These are phyloP conservation scores for Arthrobotrys pseudoclavata DNA, from an alignment of 2,329 filamentous ascomycete species.

Conservation along the genomic window DNA sequence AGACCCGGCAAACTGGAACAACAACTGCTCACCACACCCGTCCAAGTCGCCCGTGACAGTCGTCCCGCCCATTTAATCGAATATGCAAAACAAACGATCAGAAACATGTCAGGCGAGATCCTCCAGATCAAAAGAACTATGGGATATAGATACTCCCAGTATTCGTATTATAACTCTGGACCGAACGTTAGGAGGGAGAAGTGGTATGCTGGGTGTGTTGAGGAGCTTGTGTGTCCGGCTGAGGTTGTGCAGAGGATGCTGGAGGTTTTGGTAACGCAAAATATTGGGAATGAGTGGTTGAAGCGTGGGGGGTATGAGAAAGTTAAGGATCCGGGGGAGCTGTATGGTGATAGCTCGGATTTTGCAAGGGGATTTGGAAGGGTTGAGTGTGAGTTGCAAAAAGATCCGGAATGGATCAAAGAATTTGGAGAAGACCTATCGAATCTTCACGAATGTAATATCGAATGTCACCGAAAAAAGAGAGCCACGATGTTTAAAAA, in stretches of 20 bases:
- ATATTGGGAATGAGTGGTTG: constrained; percentile 30
- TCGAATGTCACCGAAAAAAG: constrained; percentile 40
- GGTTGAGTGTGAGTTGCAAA: constrained; percentile 36
- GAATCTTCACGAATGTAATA: constrained; percentile 44
- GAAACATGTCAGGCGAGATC: constrained; percentile 14
- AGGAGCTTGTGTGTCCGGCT: constrained; percentile 26
- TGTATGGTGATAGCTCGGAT: constrained; percentile 22
- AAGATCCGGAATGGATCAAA: constrained; percentile 2
- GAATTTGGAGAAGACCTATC: constrained; percentile 35
- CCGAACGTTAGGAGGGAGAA: constrained; percentile 35
- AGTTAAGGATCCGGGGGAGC: not conserved
- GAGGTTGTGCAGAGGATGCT: constrained; percentile 47
- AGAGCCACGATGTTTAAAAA: constrained; percentile 25
- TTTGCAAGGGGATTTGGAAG: constrained; percentile 2
- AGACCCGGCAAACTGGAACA: constrained; percentile 28
- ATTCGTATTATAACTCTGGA: constrained; percentile 30
- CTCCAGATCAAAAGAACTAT: constrained; percentile 20
- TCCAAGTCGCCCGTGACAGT: constrained; percentile 11
- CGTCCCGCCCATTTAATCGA: not conserved
- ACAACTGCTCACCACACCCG: constrained; percentile 16
- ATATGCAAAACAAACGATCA: constrained; percentile 22
- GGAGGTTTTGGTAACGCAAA: constrained; percentile 6
- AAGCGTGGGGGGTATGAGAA: not conserved
- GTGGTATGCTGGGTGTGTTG: constrained; percentile 29
- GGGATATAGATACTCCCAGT: constrained; percentile 31